These are phyloP conservation scores for Penicillium maclennaniae DNA, from an alignment of 495 filamentous ascomycete species.

Conservation along the genomic window DNA sequence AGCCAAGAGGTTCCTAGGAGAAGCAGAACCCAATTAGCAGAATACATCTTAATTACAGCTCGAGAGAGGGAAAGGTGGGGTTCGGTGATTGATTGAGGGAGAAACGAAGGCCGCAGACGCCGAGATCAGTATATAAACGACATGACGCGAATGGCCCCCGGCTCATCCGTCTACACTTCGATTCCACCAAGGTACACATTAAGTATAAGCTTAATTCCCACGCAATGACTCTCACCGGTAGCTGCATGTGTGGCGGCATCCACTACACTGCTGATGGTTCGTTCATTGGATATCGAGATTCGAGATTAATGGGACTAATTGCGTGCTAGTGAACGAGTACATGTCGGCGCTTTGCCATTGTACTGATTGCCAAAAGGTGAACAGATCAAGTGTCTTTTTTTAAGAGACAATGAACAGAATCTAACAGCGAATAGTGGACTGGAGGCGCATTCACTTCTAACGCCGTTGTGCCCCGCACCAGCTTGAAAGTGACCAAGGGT, in stretches of 20 bases:
- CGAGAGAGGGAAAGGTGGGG: too few relatives aligned
- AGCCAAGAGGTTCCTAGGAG: too few relatives aligned
- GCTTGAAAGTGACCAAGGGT: constrained; percentile 42
- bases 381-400: not conserved
- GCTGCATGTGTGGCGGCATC: constrained; percentile 41
- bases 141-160: not conserved
- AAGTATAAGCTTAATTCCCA: not conserved
- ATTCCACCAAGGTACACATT: constrained; percentile 26
- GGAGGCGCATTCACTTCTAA: constrained; percentile 48
- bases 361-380: constrained; percentile 45
- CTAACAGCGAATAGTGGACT: constrained; percentile 32
- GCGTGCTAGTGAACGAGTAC: constrained; percentile 26
- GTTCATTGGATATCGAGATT: not conserved
- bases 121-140: constrained; percentile 1
- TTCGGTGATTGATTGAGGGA: too few relatives aligned
- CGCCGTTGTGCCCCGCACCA: constrained; percentile 39
- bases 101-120: too few relatives aligned
- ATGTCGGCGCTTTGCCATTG: constrained; percentile 46
- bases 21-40: too few relatives aligned
- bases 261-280: constrained; percentile 32
- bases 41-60: too few relatives aligned
- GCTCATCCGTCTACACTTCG: constrained; percentile 1
- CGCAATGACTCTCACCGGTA: constrained; percentile 35
- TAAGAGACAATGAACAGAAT: not conserved
- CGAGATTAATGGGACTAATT: not conserved